These are phyloP conservation scores for Tetrahymena thermophila DNA, from an alignment of 73 alveolate genomes.

Conservation along the genomic window DNA sequence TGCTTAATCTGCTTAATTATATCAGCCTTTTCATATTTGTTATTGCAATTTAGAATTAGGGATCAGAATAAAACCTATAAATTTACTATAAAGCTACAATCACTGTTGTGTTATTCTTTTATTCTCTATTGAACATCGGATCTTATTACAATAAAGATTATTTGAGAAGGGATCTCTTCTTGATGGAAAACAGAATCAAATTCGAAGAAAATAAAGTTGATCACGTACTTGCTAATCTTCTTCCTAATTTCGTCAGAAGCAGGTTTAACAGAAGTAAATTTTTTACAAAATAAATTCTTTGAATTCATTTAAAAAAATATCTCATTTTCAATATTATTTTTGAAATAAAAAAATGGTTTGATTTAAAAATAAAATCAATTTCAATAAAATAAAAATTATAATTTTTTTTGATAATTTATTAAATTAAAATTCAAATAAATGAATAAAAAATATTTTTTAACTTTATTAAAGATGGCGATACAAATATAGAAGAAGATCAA, in stretches of 20 bases:
- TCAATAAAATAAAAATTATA: no score
- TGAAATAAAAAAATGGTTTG: no score
- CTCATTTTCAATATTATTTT: no score
- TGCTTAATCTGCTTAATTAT: not conserved
- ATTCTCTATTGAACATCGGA: not conserved
- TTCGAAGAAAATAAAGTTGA: conserved; percentile 15
- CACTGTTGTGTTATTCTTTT: not conserved
- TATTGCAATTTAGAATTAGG: not conserved
- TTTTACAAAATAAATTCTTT: not conserved
- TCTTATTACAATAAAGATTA: not conserved
- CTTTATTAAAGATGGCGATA: not conserved
- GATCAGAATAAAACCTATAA: not conserved
- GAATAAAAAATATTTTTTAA: not conserved
- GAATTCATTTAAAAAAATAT: no score
- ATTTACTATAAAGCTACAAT: not conserved
- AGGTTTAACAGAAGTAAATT: conserved; percentile 28
- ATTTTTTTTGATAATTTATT: no score
- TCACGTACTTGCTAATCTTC: conserved; percentile 18
- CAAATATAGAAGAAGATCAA: conserved; percentile 31
- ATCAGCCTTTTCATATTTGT: not conserved
- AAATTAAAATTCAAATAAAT: not conserved
- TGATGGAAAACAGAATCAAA: not conserved
- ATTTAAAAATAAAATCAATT: no score
- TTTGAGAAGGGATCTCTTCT: not conserved
- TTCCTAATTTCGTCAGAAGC: conserved; percentile 25